Conservation (phyloP, 768 basidiomycete species). For the Lentinula guzmanii region DNA sequence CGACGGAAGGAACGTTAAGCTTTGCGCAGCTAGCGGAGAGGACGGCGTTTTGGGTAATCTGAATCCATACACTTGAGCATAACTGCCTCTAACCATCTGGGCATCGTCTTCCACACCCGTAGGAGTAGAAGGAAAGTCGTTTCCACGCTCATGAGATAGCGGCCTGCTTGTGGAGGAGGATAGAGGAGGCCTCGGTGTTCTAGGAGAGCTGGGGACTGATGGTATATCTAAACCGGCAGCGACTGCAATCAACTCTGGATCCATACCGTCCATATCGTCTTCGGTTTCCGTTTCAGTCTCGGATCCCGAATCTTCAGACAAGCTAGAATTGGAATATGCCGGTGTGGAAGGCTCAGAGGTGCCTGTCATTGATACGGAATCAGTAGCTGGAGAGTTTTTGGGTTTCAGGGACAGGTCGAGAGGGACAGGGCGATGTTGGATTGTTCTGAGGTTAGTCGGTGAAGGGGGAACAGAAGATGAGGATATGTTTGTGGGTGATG, state of each 20-base stretch:
- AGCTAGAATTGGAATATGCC: neutral
- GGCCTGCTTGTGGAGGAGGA: neutral
- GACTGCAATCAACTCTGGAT: constrained; percentile 3
- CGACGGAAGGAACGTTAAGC: neutral
- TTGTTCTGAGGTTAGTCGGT: neutral
- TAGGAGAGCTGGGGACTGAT: neutral
- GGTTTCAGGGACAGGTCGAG: neutral
- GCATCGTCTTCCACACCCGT: neutral
- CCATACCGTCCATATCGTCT: constrained; percentile 4
- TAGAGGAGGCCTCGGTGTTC: neutral
- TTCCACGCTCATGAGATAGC: neutral
- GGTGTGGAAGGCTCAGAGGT: neutral
- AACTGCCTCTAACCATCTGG: constrained; percentile 3
- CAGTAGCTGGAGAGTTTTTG: neutral
- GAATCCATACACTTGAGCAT: constrained; percentile 5
- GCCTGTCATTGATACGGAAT: neutral
- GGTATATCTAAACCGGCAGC: constrained; percentile 2
- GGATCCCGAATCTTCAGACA: neutral
- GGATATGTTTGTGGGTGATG: neutral
- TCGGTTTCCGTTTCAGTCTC: constrained; percentile 3
- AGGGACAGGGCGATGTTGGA: neutral
- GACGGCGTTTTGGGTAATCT: neutral
- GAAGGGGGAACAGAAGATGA: neutral
- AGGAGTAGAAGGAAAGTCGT: neutral
- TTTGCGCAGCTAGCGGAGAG: neutral